These are phyloP conservation scores for Termitomyces sp. DNA, from an alignment of 768 basidiomycete species.

Conservation along the genomic window DNA sequence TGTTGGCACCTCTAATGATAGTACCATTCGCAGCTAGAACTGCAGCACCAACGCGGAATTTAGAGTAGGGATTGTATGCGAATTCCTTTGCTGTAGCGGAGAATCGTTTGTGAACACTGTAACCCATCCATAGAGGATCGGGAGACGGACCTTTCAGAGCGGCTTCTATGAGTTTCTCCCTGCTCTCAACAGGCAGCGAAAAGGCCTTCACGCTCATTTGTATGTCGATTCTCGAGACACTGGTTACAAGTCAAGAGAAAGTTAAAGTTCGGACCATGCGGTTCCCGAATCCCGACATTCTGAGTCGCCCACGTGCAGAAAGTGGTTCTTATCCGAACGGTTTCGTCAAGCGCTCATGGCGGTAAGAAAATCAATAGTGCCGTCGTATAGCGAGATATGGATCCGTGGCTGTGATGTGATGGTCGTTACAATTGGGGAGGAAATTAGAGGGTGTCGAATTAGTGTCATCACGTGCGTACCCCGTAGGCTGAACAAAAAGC, in stretches of 20 bases:
- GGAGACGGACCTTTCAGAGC: slow-evolving; percentile 52
- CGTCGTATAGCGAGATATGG: not conserved
- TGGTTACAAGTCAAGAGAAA: not conserved
- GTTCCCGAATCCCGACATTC: not conserved
- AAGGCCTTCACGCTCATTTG: slow-evolving; percentile 22
- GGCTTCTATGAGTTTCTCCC: slow-evolving; percentile 48
- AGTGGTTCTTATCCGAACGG: not conserved
- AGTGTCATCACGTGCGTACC: slow-evolving; percentile 26
- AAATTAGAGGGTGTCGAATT: not conserved
- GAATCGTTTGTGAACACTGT: not conserved
- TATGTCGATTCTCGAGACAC: not conserved
- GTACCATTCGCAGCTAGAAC: slow-evolving; percentile 65
- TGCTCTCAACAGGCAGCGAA: slow-evolving; percentile 38
- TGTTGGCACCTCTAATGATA: slow-evolving; percentile 83
- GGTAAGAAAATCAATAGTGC: too few species aligned
- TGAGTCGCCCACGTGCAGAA: not conserved
- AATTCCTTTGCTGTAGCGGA: slow-evolving; percentile 53
- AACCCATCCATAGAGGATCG: not conserved
- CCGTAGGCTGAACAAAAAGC: slow-evolving; percentile 39
- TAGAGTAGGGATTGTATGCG: slow-evolving; percentile 83
- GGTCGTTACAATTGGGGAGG: not conserved
- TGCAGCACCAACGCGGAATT: slow-evolving; percentile 91
- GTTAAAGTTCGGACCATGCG: not conserved
- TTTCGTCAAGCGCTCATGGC: not conserved
- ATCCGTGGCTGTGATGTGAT: not conserved